Base-by-base conservation (phyloP, 2,329 filamentous ascomycete genomes). In the Stachybotrys chartarum region DNA sequence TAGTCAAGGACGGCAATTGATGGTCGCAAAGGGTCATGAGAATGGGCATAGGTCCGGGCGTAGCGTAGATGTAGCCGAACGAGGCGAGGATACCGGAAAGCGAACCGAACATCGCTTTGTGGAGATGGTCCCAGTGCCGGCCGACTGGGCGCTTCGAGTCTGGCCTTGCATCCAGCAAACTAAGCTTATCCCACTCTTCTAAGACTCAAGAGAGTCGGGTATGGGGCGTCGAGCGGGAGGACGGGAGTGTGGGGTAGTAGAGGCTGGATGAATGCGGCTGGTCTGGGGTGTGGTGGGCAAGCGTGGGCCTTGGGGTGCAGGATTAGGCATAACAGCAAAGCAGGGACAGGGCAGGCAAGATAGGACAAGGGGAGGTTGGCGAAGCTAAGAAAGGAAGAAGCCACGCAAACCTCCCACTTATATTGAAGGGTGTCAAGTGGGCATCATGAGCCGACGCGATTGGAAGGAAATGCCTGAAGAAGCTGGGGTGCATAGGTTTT, bases 401-500 rank as follows among this genome's bases (percentile, higher is more conserved):
- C 45, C 45, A 47, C 18, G 45, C 45, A n/a, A 44, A 47, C 45
- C 16, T 47, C 16, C 45, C 45, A 47, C 16, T 47, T 47, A 47
- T 47, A 47, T 47, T 47, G 45, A 52, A 52, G 31, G n/a, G 50
- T 32, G 35, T 52, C 50, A 52, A 35, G 32, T 42, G 50, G 32
- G 10, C 50, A 52, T 7, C n/a, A 1, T n/a, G 32, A 24, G 16
- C 17, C 3, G 35, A 42, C 44, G 45, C 45, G 50, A 52, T 52
- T 52, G 50, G 35, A 32, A 35, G 35, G n/a, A 42, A 44, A 17
- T 11, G n/a, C 11, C 3, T 24, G 35, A 30, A 12, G 35, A 52
- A 52, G 50, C 50, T 52, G 50, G 50, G 50, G 50, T 52, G 50
- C 50, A 52, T 52, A 31, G 50, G 44, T 24, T 39, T 42, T 17